These are phyloP conservation scores for Limonomyces culmigenus DNA, from an alignment of 1,284 basidiomycete genomes.

Conservation along the genomic window DNA sequence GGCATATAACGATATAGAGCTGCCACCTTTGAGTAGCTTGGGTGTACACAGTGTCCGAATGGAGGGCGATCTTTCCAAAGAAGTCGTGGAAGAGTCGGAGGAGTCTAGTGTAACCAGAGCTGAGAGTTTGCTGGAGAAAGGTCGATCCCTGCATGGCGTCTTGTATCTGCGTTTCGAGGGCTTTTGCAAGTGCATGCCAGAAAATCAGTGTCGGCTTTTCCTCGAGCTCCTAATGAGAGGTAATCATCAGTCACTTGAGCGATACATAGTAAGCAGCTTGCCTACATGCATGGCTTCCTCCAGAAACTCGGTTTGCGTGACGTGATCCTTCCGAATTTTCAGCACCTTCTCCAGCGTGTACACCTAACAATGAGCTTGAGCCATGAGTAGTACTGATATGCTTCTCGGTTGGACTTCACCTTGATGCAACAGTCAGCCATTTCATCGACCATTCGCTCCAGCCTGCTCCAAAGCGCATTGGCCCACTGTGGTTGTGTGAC, in stretches of 20 bases:
- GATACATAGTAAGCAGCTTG: not conserved
- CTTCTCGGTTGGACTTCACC: slow-evolving; percentile 22
- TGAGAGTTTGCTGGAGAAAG: slow-evolving; percentile 78
- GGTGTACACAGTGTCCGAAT: slow-evolving; percentile 86
- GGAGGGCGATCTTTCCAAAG: slow-evolving; percentile 85
- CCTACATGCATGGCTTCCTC: slow-evolving; percentile 82
- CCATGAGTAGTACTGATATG: not conserved
- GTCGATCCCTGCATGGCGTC: slow-evolving; percentile 58
- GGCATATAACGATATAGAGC: slow-evolving; percentile 1
- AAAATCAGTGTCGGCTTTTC: slow-evolving; percentile 83
- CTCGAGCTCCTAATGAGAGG: slow-evolving; percentile 42
- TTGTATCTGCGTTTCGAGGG: slow-evolving; percentile 66
- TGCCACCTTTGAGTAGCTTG: slow-evolving; percentile 66
- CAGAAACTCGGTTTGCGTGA: slow-evolving; percentile 66
- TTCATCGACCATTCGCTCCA: slow-evolving; percentile 77
- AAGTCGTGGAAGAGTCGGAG: slow-evolving; percentile 89
- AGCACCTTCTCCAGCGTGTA: slow-evolving; percentile 92
- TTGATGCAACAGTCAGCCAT: slow-evolving; percentile 86
- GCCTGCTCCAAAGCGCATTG: slow-evolving; percentile 63
- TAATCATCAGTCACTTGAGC: not conserved
- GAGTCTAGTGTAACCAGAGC: slow-evolving; percentile 71
- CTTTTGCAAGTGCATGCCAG: slow-evolving; percentile 71
- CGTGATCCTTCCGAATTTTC: slow-evolving; percentile 69
- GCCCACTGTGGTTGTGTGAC: slow-evolving; percentile 72
- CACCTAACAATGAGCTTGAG: slow-evolving; percentile 32